Base-by-base conservation (phyloP, 768 basidiomycete genomes). In the Suillus subalutaceus region DNA sequence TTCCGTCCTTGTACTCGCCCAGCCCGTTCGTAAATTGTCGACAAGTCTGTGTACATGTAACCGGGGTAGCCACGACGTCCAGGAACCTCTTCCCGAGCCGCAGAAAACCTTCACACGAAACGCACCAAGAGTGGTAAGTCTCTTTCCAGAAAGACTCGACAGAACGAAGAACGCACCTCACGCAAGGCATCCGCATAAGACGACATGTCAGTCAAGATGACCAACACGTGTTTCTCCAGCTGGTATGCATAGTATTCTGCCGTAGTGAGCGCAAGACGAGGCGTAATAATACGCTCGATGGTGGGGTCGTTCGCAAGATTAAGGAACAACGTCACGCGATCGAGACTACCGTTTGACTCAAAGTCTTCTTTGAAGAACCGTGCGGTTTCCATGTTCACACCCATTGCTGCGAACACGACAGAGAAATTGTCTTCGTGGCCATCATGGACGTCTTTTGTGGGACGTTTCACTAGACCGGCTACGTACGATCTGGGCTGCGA, bases 381-480 rank as follows among this genome's bases (percentile, higher is more conserved):
- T 58, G 97, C 97, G 7, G 97, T 99, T 80, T 99, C 97, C 96
- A 97, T 97, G 83, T 99, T 99, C 66, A 97, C 97, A 86, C 97
- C 97, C 97, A 99, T 99, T 48, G 97, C 97, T 65, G 96, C 97
- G 77, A 99, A 99, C 58, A 99, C 97, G 74, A 99, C 96, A 58
- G 95, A 97, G 86, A 99, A 99, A 80, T 99, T 99, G 82, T 99
- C 97, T 84, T 97, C 97, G 80, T 99, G 97, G 64, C 96, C 97
- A 75, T 99, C 97, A 74, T 96, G 96, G 18, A 97, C 96, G 73
- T 93, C 95, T 80, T 99, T 99, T 57, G 93, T 95, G 8, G 97
- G 97, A 56, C 96, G 85, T 81, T 95, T 96, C 74, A 99, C 97
- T 66, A 99, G 83, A 68, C 97, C 97, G 43, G 97, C 94, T 83